These are phyloP conservation scores for Solanum bulbocastanum DNA, from an alignment of 257 asterid species.

Conservation along the genomic window DNA sequence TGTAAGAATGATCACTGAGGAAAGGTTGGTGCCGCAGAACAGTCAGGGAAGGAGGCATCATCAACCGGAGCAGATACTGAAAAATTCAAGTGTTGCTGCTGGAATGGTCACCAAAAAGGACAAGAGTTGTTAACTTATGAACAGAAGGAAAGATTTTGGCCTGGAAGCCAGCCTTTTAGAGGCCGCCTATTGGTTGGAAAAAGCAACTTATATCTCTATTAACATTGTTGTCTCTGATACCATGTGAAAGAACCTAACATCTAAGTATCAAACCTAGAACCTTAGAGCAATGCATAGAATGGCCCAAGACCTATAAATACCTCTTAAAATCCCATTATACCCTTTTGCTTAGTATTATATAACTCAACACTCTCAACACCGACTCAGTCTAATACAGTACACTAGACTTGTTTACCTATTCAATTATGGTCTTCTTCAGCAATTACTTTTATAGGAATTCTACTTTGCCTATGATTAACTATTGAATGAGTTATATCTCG, in stretches of 20 bases:
- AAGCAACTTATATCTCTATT: neutral
- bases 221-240: neutral
- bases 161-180: neutral
- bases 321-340: neutral
- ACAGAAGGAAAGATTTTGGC: neutral
- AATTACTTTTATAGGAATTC: neutral
- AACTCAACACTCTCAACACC: neutral
- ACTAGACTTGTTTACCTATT: neutral
- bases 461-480: neutral
- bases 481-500: neutral
- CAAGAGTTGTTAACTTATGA: neutral
- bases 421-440: neutral
- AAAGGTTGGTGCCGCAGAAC: neutral
- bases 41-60: neutral
- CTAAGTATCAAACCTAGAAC: neutral
- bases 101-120: neutral
- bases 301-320: neutral
- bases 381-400: neutral
- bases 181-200: neutral
- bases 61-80: neutral
- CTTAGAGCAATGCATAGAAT: neutral
- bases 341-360: neutral
- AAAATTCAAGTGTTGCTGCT: neutral
- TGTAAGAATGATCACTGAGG: neutral
- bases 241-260: neutral